Evolutionary conservation across 768 basidiomycete genomes (phyloP).

Genomic region (Trametes sanguinea): DNA sequence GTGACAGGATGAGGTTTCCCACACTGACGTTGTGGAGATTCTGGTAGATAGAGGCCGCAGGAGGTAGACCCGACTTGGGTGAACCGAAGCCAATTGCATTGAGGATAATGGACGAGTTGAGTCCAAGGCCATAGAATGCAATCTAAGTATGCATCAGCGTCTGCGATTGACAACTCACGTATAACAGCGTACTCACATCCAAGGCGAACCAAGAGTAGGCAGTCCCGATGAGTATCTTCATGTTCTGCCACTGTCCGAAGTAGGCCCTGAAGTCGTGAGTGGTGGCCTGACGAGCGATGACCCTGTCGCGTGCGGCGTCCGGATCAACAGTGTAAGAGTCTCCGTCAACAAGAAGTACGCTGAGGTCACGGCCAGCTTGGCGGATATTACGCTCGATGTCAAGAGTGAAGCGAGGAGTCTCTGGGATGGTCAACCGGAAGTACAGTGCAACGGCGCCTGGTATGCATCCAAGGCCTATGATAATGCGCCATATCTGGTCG

Average conservation of each 20-base stretch:
- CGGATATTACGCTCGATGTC: conserved; percentile 51
- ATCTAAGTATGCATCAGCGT: conserved; percentile 25
- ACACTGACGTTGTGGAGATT: conserved; percentile 35
- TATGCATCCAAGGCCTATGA: conserved; percentile 50
- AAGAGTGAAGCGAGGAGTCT: conserved; percentile 52
- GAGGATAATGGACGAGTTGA: conserved; percentile 48
- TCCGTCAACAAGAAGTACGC: conserved; percentile 38
- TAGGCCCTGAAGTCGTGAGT: conserved; percentile 57
- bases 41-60: conserved; percentile 25
- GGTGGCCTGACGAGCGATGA: conserved; percentile 44
- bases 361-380: conserved; percentile 44
- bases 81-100: conserved; percentile 33
- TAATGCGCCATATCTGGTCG: conserved; percentile 55
- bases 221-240: conserved; percentile 80
- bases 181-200: conserved; percentile 51
- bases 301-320: conserved; percentile 56
- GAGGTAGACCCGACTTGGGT: conserved; percentile 10
- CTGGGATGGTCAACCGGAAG: conserved; percentile 50
- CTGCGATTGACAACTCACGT: conserved; percentile 16
- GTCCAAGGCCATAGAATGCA: conserved; percentile 52
- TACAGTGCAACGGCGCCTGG: conserved; percentile 48
- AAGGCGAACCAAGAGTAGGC: conserved; percentile 91
- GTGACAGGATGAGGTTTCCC: conserved; percentile 40
- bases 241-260: conserved; percentile 76
- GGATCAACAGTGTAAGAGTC: conserved; percentile 52